Evolutionary conservation across 2,329 filamentous ascomycete species (phyloP).

Genomic region (Bipolaris bicolor): DNA sequence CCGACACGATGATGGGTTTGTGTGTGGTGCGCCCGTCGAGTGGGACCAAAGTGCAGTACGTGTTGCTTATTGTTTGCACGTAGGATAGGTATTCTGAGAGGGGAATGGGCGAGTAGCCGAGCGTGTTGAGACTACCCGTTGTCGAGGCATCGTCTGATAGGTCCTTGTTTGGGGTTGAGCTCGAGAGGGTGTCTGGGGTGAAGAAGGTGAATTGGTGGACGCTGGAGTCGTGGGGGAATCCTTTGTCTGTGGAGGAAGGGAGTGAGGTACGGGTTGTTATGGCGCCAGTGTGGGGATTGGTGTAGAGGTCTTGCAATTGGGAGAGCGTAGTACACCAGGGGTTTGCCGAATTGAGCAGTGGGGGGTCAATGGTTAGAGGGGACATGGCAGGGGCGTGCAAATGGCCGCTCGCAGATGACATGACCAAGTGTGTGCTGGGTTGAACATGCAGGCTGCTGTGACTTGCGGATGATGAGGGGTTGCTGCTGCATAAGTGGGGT

Average conservation of each 20-base stretch:
- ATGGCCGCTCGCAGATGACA: not conserved
- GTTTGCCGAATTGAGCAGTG: conserved; percentile 75
- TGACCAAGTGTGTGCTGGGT: not conserved
- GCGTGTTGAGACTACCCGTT: conserved; percentile 64
- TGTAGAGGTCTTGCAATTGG: conserved; percentile 67
- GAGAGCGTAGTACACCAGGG: conserved; percentile 74
- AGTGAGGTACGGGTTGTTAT: conserved; percentile 76
- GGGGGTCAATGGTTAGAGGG: conserved; percentile 63
- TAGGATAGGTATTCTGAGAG: conserved; percentile 66
- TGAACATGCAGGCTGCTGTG: not conserved
- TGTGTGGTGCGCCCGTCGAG: not conserved
- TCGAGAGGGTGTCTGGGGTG: conserved; percentile 51
- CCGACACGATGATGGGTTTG: conserved; percentile 72
- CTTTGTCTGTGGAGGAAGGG: conserved; percentile 49
- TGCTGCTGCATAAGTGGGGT: conserved; percentile 1
- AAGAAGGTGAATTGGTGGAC: conserved; percentile 73
- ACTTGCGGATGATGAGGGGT: not conserved
- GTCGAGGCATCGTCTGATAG: conserved; percentile 28
- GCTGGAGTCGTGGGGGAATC: conserved; percentile 66
- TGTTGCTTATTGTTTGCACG: conserved; percentile 56
- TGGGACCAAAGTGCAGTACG: conserved; percentile 2
- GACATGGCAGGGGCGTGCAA: conserved; percentile 24
- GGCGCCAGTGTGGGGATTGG: conserved; percentile 69
- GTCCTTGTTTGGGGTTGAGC: conserved; percentile 28
- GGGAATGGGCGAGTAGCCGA: conserved; percentile 73